Percentiles rank a stretch among this genome's conserved stretches.
Evolutionary conservation across 31 red algal species (phyloP).

Genomic region (Asparagopsis taxiformis): DNA sequence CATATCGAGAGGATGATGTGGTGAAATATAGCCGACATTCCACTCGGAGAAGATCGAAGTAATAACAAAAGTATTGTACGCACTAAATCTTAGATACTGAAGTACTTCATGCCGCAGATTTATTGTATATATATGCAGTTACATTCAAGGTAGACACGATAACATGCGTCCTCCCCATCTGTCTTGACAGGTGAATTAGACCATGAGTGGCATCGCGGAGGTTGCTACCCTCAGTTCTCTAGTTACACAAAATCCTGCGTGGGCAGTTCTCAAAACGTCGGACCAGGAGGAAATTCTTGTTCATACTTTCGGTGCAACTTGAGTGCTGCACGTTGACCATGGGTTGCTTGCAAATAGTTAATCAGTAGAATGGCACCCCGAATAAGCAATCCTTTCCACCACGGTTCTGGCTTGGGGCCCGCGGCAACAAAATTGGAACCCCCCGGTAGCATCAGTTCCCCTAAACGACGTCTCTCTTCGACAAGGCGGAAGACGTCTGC

Average conservation of each 20-base stretch:
- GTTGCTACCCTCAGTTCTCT: neutral
- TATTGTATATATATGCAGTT: too few relatives aligned
- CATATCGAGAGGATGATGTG: too few relatives aligned
- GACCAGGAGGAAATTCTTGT: constrained; percentile 61
- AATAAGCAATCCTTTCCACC: constrained; percentile 93
- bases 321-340: constrained; percentile 61
- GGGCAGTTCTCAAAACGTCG: constrained; percentile 56
- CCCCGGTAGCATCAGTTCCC: constrained; percentile 72
- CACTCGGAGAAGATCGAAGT: too few relatives aligned
- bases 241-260: neutral
- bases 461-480: constrained; percentile 70
- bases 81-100: too few relatives aligned
- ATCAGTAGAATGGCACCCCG: constrained; percentile 75
- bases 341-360: constrained; percentile 94
- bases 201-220: neutral
- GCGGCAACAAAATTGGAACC: constrained; percentile 24
- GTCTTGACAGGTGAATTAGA: too few relatives aligned
- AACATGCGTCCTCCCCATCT: too few relatives aligned
- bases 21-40: too few relatives aligned
- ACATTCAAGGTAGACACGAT: too few relatives aligned
- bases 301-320: constrained; percentile 59
- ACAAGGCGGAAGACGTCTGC: constrained; percentile 38
- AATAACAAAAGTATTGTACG: too few relatives aligned
- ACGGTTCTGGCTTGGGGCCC: constrained; percentile 55
- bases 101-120: too few relatives aligned